Conservation (phyloP, 108 stramenopile genomes). For the Asterionellopsis glacialis region DNA sequence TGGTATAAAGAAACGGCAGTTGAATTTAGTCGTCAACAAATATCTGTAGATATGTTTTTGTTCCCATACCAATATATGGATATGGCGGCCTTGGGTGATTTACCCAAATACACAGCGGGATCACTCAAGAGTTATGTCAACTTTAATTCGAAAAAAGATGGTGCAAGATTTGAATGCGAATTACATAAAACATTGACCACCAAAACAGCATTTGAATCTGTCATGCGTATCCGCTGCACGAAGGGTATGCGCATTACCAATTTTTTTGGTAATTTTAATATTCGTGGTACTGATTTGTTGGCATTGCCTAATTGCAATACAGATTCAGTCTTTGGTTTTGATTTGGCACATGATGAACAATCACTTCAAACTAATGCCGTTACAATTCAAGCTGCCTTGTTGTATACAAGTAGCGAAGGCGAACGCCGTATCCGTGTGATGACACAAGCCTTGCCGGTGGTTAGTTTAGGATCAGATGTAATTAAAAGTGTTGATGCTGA, state of each 20-base stretch:
- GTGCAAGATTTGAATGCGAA: constrained; percentile 77
- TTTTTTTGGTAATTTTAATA: constrained; percentile 97
- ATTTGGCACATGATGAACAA: constrained; percentile 91
- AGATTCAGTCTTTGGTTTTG: constrained; percentile 92
- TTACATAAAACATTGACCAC: constrained; percentile 75
- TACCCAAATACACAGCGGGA: constrained; percentile 89
- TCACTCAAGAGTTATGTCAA: constrained; percentile 87
- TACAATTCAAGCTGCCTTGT: constrained; percentile 91
- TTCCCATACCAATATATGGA: constrained; percentile 91
- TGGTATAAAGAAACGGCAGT: constrained; percentile 95
- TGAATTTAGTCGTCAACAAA: constrained; percentile 94
- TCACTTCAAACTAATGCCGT: constrained; percentile 73
- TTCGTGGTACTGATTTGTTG: constrained; percentile 96
- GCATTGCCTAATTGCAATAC: constrained; percentile 93
- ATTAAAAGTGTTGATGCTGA: constrained; percentile 80
- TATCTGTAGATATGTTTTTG: constrained; percentile 94
- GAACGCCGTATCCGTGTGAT: constrained; percentile 97
- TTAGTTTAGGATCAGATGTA: constrained; percentile 64
- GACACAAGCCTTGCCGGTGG: constrained; percentile 90
- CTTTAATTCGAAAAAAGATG: constrained; percentile 76
- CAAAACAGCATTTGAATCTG: constrained; percentile 92
- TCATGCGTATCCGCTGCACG: constrained; percentile 95
- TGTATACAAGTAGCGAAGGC: constrained; percentile 94
- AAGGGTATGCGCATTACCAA: constrained; percentile 91
- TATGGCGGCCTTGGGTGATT: constrained; percentile 79